A percentile compares a stretch with the other conserved stretches of the same genome.
Evolutionary conservation across 208 protist species (phyloP).

Genomic region (Vickermania spadyakhi): DNA sequence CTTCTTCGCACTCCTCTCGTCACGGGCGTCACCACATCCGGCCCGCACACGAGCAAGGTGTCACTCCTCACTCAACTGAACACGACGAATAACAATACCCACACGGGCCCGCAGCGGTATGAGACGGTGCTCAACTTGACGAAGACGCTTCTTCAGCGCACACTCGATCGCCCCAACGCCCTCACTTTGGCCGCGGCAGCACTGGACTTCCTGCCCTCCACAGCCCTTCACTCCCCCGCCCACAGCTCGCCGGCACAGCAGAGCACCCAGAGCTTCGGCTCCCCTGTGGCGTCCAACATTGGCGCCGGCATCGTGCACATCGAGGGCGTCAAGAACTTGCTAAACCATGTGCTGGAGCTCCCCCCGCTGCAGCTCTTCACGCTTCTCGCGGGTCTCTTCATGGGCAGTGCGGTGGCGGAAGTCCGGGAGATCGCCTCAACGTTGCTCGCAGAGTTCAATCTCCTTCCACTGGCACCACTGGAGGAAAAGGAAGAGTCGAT

Average conservation of each 20-base stretch:
- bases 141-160: conserved; percentile 37
- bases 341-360: conserved; percentile 58
- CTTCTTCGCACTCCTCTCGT: conserved; percentile 10
- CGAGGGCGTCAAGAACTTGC: conserved; percentile 17
- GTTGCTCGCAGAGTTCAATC: conserved; percentile 46
- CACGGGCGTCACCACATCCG: neutral
- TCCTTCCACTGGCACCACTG: conserved; percentile 20
- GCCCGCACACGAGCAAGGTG: no score
- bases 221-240: conserved; percentile 23
- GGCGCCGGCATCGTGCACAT: neutral
- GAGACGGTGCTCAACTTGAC: conserved; percentile 35
- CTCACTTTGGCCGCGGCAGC: conserved; percentile 45
- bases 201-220: conserved; percentile 26
- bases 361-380: conserved; percentile 58
- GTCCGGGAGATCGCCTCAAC: conserved; percentile 49
- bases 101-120: conserved; percentile 4
- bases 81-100: no score
- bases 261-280: neutral
- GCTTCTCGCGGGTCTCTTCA: conserved; percentile 52
- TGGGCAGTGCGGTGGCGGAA: conserved; percentile 25
- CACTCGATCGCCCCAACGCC: conserved; percentile 56
- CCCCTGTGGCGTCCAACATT: no score
- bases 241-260: neutral
- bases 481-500: conserved; percentile 41
- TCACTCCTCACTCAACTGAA: no score